Percentiles rank a stretch among this genome's conserved stretches.
phyloP scores from a whole-genome alignment of 2,329 filamentous ascomycete genomes.

The Penicillium sp. region DNA sequence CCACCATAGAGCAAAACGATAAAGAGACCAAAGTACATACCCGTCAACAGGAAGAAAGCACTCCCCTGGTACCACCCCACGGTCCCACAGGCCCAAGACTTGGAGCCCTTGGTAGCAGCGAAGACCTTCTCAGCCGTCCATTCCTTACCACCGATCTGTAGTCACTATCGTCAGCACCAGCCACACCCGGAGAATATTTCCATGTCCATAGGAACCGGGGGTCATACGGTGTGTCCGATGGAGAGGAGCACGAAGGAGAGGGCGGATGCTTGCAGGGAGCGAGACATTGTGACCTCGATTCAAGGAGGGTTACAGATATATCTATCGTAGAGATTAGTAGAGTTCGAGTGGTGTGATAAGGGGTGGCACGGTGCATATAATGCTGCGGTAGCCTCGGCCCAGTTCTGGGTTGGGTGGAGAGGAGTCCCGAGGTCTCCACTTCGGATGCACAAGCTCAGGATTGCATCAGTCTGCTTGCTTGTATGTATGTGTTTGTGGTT shows the following conservation, averaged over 20 bases:
- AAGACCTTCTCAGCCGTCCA: slow-evolving; percentile 27
- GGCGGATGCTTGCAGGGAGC: slow-evolving; percentile 20
- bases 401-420: neutral
- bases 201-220: neutral
- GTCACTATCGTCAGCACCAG: neutral
- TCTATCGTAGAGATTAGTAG: neutral
- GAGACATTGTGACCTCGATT: slow-evolving; percentile 5
- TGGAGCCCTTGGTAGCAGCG: slow-evolving; percentile 21
- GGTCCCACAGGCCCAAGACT: slow-evolving; percentile 22
- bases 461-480: neutral
- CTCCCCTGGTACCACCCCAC: slow-evolving; percentile 45
- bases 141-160: slow-evolving; percentile 19
- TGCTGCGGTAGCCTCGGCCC: slow-evolving; percentile 3
- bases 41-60: slow-evolving; percentile 23
- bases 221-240: slow-evolving; percentile 26
- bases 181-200: neutral
- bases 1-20: neutral
- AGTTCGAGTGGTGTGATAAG: neutral
- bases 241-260: slow-evolving; percentile 20
- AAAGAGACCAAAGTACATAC: slow-evolving; percentile 11
- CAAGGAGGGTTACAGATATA: neutral
- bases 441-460: neutral
- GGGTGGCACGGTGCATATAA: neutral
- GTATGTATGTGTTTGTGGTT: neutral
- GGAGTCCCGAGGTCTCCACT: neutral